Percentiles rank a stretch among this genome's conserved stretches.
Evolutionary conservation across 495 filamentous ascomycete genomes (phyloP).

Genomic region (Aspergillus avenaceus): DNA sequence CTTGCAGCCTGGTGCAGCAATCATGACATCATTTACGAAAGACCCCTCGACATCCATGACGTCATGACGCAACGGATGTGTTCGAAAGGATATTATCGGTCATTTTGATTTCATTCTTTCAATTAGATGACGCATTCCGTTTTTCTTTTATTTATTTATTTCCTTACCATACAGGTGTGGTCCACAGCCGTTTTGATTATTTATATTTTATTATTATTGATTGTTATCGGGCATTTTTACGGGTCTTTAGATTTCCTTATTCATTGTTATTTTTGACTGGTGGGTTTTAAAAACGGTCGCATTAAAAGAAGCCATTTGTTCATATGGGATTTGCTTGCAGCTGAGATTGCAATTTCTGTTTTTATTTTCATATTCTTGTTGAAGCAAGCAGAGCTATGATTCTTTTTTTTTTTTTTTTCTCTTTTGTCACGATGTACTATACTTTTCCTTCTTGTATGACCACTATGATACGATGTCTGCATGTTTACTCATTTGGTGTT

Average conservation of each 20-base stretch:
- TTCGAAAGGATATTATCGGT: background rate
- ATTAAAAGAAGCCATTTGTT: slow-evolving; percentile 17
- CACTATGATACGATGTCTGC: slow-evolving; percentile 16
- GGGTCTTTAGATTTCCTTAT: slow-evolving; percentile 10
- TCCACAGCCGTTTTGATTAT: slow-evolving; percentile 2
- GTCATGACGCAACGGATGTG: background rate
- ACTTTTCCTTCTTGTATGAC: slow-evolving; percentile 14
- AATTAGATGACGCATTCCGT: slow-evolving; percentile 13
- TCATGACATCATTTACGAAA: slow-evolving; percentile 20
- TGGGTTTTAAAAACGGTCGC: slow-evolving; percentile 11
- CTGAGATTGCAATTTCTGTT: slow-evolving; percentile 2
- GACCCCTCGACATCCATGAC: slow-evolving; percentile 4
- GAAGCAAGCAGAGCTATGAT: slow-evolving; percentile 11
- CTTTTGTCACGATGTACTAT: slow-evolving; percentile 18
- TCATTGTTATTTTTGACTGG: slow-evolving; percentile 4
- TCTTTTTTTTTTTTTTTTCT: no score
- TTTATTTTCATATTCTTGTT: slow-evolving; percentile 1
- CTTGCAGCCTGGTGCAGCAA: slow-evolving; percentile 10
- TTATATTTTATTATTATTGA: background rate
- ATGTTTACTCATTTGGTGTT: background rate
- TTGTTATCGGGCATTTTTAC: slow-evolving; percentile 2
- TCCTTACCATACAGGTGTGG: slow-evolving; percentile 10
- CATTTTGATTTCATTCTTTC: slow-evolving; percentile 2
- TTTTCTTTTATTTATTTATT: slow-evolving; percentile 6
- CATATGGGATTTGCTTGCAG: slow-evolving; percentile 3